Percentiles rank a stretch among this genome's conserved stretches.
Conservation (phyloP, 2,329 filamentous ascomycete genomes). For the Ustulina deusta region DNA sequence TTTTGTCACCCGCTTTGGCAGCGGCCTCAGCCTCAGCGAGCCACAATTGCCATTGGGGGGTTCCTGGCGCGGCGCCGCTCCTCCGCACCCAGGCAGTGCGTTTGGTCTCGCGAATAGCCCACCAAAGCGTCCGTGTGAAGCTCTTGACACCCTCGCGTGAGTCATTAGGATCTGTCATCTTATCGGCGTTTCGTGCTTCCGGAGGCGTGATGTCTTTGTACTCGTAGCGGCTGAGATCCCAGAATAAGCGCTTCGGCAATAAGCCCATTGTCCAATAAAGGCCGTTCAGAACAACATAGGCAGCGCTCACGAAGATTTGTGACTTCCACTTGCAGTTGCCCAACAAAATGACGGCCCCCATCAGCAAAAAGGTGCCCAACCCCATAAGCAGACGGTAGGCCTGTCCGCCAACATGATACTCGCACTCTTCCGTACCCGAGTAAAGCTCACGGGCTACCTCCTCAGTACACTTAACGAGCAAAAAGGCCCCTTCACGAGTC, state of each 20-base stretch:
- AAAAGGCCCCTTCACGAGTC: constrained; percentile 70
- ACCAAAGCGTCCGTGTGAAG: constrained; percentile 70
- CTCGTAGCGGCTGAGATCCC: constrained; percentile 68
- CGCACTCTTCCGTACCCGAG: constrained; percentile 69
- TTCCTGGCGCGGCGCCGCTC: constrained; percentile 64
- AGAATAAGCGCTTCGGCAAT: constrained; percentile 62
- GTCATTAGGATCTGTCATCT: constrained; percentile 48
- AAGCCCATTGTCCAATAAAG: constrained; percentile 69
- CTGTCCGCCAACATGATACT: constrained; percentile 63
- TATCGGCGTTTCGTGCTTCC: constrained; percentile 55
- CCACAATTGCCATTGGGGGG: constrained; percentile 66
- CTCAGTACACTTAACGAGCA: constrained; percentile 69
- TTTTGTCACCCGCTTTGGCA: constrained; percentile 49
- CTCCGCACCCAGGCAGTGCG: constrained; percentile 65
- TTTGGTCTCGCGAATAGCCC: constrained; percentile 66
- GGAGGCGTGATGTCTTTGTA: constrained; percentile 56
- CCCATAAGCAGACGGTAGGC: constrained; percentile 67
- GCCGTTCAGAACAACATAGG: constrained; percentile 70
- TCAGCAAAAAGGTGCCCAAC: constrained; percentile 68
- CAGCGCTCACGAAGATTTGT: constrained; percentile 68
- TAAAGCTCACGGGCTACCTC: constrained; percentile 73
- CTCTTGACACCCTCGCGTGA: constrained; percentile 58
- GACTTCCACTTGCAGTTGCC: constrained; percentile 72
- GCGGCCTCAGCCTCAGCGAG: constrained; percentile 61
- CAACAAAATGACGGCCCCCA: constrained; percentile 70